Base-by-base conservation (phyloP, 305 asterid species). In the Nicotiana rustica region DNA sequence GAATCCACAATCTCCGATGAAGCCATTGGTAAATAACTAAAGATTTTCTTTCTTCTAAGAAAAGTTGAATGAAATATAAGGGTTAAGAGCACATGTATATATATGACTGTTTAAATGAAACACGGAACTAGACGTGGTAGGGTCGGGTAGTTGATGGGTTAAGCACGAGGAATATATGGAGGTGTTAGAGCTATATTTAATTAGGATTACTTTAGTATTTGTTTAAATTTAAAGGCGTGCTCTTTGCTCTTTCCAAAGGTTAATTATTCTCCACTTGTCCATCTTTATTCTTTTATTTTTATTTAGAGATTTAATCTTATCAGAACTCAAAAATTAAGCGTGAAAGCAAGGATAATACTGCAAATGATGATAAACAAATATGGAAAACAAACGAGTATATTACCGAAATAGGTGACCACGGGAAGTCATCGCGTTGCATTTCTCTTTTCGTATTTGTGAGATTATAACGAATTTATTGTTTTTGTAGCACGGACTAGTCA, bases 101-200 rank as follows among this genome's bases (percentile, higher is more conserved):
- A 73, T 44, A 44, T 9, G 60, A 71, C 33, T 71, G 19, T 49
- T 49, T 14, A 57, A 38, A 38, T 61, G 5, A 18, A 60, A 61
- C 82, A 79, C 60, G 73, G 35, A 61, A 59, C 25, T 4, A 35
- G 70, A 57, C 13, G 73, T 41, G 21, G 60, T 10, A 41, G 35
- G 56, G 18, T 13, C 47, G 17, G 65, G 49, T n/a, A 17, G 56
- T 4, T 38, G 86, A 60, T 1, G 14, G 80, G 86, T 62, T 21
- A 65, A 67, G 90, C 93, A 90, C 90, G 93, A 85, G 93, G 87
- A 87, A 85, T 83, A 19, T 86, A 85, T 86, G 93, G 70, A 65
- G n/a, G 59, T 17, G 14, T 73, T 73, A 25, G 12, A 41, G 21
- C 0, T 70, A 71, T 31, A 13, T 71, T 57, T 15, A 14, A 14